These are phyloP conservation scores for Sclerospora graminicola DNA, from an alignment of 352 stramenopile species.

Conservation along the genomic window DNA sequence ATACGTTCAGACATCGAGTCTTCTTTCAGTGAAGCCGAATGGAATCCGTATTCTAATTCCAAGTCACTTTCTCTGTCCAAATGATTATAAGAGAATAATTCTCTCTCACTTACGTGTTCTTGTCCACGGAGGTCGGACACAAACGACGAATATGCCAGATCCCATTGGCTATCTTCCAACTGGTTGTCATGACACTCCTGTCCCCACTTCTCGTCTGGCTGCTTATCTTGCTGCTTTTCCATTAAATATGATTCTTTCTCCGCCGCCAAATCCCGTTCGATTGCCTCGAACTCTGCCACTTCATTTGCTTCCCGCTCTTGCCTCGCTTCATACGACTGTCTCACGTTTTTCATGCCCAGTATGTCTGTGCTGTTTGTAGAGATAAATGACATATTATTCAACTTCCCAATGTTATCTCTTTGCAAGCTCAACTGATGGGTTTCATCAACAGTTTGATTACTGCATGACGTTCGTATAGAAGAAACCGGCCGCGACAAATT, in stretches of 20 bases:
- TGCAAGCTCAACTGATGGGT: neutral
- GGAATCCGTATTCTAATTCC: slow-evolving; percentile 29
- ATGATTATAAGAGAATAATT: slow-evolving; percentile 17
- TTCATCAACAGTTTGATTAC: too few species aligned
- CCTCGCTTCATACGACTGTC: slow-evolving; percentile 45
- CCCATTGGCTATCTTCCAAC: slow-evolving; percentile 1
- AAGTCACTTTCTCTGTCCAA: slow-evolving; percentile 36
- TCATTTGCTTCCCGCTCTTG: slow-evolving; percentile 53
- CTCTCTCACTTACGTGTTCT: slow-evolving; percentile 10
- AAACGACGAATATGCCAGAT: slow-evolving; percentile 19
- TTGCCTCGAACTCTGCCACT: slow-evolving; percentile 70
- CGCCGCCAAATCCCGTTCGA: slow-evolving; percentile 50
- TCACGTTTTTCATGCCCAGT: slow-evolving; percentile 38
- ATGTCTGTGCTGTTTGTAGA: slow-evolving; percentile 40
- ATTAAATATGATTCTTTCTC: slow-evolving; percentile 50
- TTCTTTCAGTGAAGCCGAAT: slow-evolving; percentile 7
- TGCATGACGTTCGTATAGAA: neutral
- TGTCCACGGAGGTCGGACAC: slow-evolving; percentile 17
- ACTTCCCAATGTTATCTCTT: slow-evolving; percentile 4
- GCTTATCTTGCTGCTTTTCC: slow-evolving; percentile 24
- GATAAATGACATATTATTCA: slow-evolving; percentile 19
- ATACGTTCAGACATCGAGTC: slow-evolving; percentile 8
- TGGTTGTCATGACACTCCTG: slow-evolving; percentile 9
- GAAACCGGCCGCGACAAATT: slow-evolving; percentile 14
- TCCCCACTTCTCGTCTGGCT: neutral